Evolutionary conservation across 345 rosid genomes (phyloP).

Genomic region (Eucalyptus virginea): DNA sequence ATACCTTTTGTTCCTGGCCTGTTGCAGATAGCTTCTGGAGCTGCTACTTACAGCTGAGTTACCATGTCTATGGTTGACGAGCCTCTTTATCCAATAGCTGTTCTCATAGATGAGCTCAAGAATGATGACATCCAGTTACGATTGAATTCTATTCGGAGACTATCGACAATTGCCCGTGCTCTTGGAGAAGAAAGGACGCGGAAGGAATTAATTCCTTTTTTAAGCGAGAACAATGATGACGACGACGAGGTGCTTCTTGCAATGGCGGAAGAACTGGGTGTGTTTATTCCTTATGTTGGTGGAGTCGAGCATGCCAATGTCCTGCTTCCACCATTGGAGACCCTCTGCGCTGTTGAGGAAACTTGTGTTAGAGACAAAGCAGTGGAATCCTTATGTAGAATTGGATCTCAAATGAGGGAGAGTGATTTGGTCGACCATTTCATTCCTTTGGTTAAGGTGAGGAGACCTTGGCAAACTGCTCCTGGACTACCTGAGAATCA

Average conservation of each 20-base stretch:
- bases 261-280: conserved; percentile 87
- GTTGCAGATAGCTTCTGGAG: not conserved
- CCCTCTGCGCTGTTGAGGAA: conserved; percentile 85
- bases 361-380: conserved; percentile 91
- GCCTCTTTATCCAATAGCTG: conserved; percentile 83
- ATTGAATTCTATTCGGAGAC: conserved; percentile 73
- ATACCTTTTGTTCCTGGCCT: not conserved
- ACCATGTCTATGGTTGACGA: conserved; percentile 75
- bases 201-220: conserved; percentile 81
- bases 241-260: conserved; percentile 98
- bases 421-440: conserved; percentile 65
- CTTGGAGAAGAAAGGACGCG: conserved; percentile 94
- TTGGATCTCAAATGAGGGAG: conserved; percentile 91
- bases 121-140: conserved; percentile 96
- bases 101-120: conserved; percentile 85
- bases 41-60: not conserved
- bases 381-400: conserved; percentile 71
- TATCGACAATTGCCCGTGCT: conserved; percentile 92
- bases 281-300: conserved; percentile 85
- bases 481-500: not conserved
- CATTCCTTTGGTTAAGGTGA: conserved; percentile 81
- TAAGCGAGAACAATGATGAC: conserved; percentile 90
- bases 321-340: conserved; percentile 73
- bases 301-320: conserved; percentile 79
- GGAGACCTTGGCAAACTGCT: not conserved